Percentiles rank a stretch among this genome's conserved stretches.
These are phyloP conservation scores for Teunomyces atbi DNA, from an alignment of 805 yeast species.

Conservation along the genomic window DNA sequence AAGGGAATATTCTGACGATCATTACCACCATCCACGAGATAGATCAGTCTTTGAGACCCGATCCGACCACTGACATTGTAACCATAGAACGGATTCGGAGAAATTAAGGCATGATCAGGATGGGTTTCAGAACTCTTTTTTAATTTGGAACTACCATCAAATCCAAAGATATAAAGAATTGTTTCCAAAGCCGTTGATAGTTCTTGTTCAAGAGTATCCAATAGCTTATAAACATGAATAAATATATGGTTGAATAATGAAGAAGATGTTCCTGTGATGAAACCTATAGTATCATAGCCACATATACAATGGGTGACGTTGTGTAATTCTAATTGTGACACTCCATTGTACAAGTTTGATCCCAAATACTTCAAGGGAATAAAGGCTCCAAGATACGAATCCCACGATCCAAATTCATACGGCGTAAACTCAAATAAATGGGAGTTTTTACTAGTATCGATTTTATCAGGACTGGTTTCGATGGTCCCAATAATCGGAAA, in stretches of 20 bases:
- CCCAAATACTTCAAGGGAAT: slow-evolving; percentile 54
- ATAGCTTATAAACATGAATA: slow-evolving; percentile 44
- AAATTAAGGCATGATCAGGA: slow-evolving; percentile 58
- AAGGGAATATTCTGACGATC: slow-evolving; percentile 50
- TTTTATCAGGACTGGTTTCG: slow-evolving; percentile 36
- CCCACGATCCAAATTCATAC: slow-evolving; percentile 71
- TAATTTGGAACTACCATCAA: slow-evolving; percentile 27
- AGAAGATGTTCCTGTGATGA: slow-evolving; percentile 62
- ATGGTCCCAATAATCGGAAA: slow-evolving; percentile 48
- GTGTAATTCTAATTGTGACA: slow-evolving; percentile 24
- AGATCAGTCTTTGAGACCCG: slow-evolving; percentile 21
- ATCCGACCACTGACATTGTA: slow-evolving; percentile 9
- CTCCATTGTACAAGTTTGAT: slow-evolving; percentile 44
- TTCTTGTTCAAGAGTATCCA: slow-evolving; percentile 30
- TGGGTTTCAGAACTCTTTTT: slow-evolving; percentile 32
- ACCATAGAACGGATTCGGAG: slow-evolving; percentile 62
- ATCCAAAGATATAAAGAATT: slow-evolving; percentile 44
- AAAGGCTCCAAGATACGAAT: slow-evolving; percentile 44
- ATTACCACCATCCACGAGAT: slow-evolving; percentile 48
- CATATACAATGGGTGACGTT: slow-evolving; percentile 40
- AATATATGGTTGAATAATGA: slow-evolving; percentile 58
- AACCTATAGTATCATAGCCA: slow-evolving; percentile 59
- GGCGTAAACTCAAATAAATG: slow-evolving; percentile 61
- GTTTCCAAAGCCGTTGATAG: slow-evolving; percentile 34
- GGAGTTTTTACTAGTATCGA: slow-evolving; percentile 32